phyloP scores from a whole-genome alignment of 306 rosid species.

The Lathyrus sativus region DNA sequence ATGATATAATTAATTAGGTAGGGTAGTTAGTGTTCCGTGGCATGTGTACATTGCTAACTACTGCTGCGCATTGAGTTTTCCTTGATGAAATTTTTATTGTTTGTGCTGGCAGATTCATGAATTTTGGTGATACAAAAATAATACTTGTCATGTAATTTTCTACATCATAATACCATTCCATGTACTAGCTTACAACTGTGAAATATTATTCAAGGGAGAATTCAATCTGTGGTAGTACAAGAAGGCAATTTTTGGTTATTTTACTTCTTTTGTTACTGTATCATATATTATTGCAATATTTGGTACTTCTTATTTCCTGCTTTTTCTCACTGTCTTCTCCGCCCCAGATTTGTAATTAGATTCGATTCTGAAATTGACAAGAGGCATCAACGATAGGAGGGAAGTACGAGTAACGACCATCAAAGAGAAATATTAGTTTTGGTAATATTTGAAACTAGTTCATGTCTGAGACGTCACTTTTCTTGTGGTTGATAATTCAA shows the following conservation, averaged over 20 bases:
- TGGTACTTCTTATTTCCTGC: no score
- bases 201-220: constrained; percentile 4
- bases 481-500: no score
- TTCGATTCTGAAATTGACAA: no score
- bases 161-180: constrained; percentile 40
- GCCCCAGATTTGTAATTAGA: no score
- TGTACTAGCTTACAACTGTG: constrained; percentile 23
- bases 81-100: constrained; percentile 41
- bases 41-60: constrained; percentile 76
- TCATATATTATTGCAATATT: no score
- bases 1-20: constrained; percentile 46
- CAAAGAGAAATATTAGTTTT: no score
- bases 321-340: no score
- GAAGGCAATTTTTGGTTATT: background rate
- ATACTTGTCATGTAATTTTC: constrained; percentile 51
- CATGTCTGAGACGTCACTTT: no score
- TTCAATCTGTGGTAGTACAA: background rate
- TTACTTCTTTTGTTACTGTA: background rate
- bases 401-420: no score
- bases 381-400: no score
- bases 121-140: constrained; percentile 51
- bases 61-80: constrained; percentile 53
- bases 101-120: constrained; percentile 67
- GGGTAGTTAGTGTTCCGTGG: constrained; percentile 51
- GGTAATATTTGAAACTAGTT: no score